Conservation (phyloP, 73 alveolate species). For the Paramecium biaurelia region DNA sequence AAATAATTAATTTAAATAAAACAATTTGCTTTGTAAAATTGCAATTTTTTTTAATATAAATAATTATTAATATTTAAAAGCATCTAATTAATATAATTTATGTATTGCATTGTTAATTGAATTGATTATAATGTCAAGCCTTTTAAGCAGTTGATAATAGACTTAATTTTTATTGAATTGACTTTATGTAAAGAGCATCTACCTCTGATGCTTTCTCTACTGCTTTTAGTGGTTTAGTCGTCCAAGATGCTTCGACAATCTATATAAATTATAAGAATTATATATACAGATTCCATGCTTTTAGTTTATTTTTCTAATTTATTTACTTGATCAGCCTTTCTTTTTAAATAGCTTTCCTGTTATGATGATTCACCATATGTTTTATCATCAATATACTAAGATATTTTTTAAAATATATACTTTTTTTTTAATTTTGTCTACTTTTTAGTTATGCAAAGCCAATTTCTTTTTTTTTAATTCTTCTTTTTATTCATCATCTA, state of each 20-base stretch:
- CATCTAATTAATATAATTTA: not conserved
- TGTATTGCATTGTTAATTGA: not conserved
- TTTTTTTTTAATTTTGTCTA: not conserved
- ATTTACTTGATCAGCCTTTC: not conserved
- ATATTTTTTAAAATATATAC: not conserved
- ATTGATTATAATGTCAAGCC: not conserved
- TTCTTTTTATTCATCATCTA: not conserved
- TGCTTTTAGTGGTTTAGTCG: constrained; percentile 8
- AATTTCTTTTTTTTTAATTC: not conserved
- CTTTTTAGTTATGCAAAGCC: constrained; percentile 7
- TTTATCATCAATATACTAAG: not conserved
- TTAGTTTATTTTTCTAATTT: not conserved
- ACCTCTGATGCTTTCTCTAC: not conserved
- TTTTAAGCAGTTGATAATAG: not conserved
- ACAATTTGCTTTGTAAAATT: not conserved
- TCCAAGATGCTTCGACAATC: constrained; percentile 6
- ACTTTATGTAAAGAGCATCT: not conserved
- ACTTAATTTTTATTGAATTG: constrained; percentile 19
- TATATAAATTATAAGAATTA: not conserved
- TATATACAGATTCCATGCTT: not conserved
- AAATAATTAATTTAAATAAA: not conserved
- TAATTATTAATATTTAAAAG: not conserved
- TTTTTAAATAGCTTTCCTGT: not conserved
- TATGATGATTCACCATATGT: not conserved
- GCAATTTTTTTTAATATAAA: not conserved